phyloP scores from a whole-genome alignment of 768 basidiomycete genomes.

The Phylloporus scabripes region DNA sequence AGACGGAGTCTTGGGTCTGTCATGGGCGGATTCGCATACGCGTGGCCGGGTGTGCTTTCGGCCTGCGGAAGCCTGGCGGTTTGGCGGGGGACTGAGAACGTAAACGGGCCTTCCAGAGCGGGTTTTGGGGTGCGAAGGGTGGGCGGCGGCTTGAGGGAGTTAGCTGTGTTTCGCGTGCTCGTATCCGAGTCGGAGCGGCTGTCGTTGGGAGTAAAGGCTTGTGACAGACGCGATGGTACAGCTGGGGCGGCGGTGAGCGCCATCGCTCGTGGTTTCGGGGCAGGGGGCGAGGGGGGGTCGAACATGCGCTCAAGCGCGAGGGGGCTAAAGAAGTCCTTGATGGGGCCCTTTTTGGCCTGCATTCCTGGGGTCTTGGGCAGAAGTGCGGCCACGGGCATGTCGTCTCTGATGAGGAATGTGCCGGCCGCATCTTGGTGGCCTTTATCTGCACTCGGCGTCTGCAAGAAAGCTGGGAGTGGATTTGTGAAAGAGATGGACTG shows the following conservation, averaged over 20 bases:
- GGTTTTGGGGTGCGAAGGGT: constrained; percentile 38
- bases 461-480: constrained; percentile 46
- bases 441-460: constrained; percentile 36
- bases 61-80: constrained; percentile 43
- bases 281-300: constrained; percentile 83
- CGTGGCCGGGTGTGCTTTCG: constrained; percentile 50
- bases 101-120: constrained; percentile 59
- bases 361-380: constrained; percentile 63
- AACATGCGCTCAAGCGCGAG: constrained; percentile 88
- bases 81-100: constrained; percentile 61
- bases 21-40: constrained; percentile 28
- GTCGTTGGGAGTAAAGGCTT: constrained; percentile 31
- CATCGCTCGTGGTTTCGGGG: constrained; percentile 17
- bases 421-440: constrained; percentile 40
- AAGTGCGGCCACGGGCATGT: constrained; percentile 49
- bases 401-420: constrained; percentile 73
- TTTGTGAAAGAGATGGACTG: constrained; percentile 56
- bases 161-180: background rate
- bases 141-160: constrained; percentile 3
- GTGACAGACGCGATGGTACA: constrained; percentile 35
- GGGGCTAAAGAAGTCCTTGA: constrained; percentile 86
- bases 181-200: constrained; percentile 23
- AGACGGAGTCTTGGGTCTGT: constrained; percentile 77
- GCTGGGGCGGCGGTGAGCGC: constrained; percentile 26
- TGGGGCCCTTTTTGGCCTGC: constrained; percentile 46